Percentiles rank a stretch among this genome's conserved stretches.
These are phyloP conservation scores for Endogone sp. DNA, from an alignment of 192 early-diverging fungal genomes.

Conservation along the genomic window DNA sequence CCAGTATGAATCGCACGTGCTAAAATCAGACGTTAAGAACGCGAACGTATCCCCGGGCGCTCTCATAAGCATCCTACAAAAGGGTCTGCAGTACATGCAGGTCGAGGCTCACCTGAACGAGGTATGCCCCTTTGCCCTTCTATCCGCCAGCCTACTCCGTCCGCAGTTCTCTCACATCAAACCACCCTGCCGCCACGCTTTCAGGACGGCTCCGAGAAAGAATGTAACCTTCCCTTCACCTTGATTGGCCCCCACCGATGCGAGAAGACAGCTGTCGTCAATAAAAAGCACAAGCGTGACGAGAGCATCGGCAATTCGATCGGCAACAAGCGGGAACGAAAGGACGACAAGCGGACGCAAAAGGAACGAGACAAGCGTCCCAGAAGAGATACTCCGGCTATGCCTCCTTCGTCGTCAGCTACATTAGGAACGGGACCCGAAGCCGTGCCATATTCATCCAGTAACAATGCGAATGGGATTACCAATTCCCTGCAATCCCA, in stretches of 20 bases:
- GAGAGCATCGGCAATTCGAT: slow-evolving; percentile 15
- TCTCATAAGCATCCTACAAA: slow-evolving; percentile 84
- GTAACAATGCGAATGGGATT: neutral
- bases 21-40: slow-evolving; percentile 50
- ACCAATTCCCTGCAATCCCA: neutral
- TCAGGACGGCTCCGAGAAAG: slow-evolving; percentile 75
- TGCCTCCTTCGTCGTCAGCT: neutral
- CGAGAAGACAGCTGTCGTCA: slow-evolving; percentile 34
- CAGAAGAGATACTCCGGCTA: slow-evolving; percentile 20
- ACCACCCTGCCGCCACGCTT: slow-evolving; percentile 3
- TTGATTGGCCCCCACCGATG: slow-evolving; percentile 67
- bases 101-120: slow-evolving; percentile 85
- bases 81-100: slow-evolving; percentile 88
- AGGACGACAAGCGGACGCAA: slow-evolving; percentile 42
- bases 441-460: neutral
- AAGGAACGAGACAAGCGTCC: slow-evolving; percentile 45
- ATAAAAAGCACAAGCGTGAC: slow-evolving; percentile 32
- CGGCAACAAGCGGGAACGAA: slow-evolving; percentile 32
- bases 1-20: slow-evolving; percentile 78
- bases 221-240: slow-evolving; percentile 68
- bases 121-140: slow-evolving; percentile 25
- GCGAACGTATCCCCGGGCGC: slow-evolving; percentile 76
- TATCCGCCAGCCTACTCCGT: neutral
- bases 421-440: neutral
- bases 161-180: neutral